Evolutionary conservation across 805 yeast genomes (phyloP), one percentile per base, ranked within the genome.

Genomic region (Torulaspora microellipsoides): DNA sequence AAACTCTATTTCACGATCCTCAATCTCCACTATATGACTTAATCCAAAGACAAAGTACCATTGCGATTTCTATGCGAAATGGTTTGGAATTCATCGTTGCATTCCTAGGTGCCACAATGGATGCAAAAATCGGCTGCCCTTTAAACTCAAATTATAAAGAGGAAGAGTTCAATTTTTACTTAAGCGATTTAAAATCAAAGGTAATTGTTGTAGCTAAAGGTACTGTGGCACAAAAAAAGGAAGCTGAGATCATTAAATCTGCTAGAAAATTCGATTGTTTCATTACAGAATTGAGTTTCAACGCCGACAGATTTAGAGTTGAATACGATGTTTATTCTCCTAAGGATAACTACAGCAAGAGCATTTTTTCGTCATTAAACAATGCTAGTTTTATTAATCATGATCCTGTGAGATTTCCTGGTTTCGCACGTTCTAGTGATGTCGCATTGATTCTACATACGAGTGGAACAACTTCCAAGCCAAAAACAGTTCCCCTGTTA

Each of bases 391-490:
- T 61, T 51, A 37, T 55, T 31, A 69, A 70, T 49, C 49, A 44
- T 10, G 50, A 47, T 31, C 39, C 49, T 0, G 54, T 36, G 13
- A 43, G 39, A 14, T 64, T 73, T 46, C 73, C 76, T 15, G 76
- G 77, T 2, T 61, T 51, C 39, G 70, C 80, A 2, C 49, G 59
- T 12, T 73, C 78, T 1, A 64, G 71, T 36, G 83, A 80, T 45
- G 71, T 78, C 30, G 87, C 87, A 2, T 64, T 83, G 60, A 78
- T 83, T 20, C 65, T 83, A 37, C 88, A 83, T 62, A 83, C 90
- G 8, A 76, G 83, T 36, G 90, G 90, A 27, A 83, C 89, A 8
- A 83, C 89, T 2, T 87, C 88, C 2, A 72, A 81, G 40, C 89
- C 89, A 39, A 83, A 83, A 60, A 83, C 85, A 8, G 89, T 83